These are phyloP conservation scores for Globisporangium middletonii DNA, from an alignment of 352 stramenopile genomes.

Conservation along the genomic window DNA sequence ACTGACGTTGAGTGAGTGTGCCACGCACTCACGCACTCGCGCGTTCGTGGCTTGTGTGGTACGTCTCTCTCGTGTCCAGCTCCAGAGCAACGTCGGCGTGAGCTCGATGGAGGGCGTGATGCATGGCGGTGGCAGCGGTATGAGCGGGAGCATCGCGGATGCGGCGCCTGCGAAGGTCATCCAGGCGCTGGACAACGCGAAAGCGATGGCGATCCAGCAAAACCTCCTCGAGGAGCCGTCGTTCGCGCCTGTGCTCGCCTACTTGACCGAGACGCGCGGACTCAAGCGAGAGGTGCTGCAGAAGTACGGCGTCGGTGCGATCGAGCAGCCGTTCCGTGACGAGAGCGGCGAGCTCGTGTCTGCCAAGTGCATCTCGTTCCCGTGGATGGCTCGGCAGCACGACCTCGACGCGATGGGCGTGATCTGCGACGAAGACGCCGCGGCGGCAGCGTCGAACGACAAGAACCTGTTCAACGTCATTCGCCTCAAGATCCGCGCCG, in stretches of 20 bases:
- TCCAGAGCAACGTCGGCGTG: conserved; percentile 51
- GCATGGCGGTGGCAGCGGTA: conserved; percentile 16
- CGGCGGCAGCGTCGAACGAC: conserved; percentile 23
- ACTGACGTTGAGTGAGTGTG: not conserved
- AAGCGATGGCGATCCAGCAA: conserved; percentile 80
- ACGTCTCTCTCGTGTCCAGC: conserved; percentile 8
- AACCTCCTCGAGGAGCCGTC: conserved; percentile 67
- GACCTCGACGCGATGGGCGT: conserved; percentile 86
- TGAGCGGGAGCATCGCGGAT: conserved; percentile 3
- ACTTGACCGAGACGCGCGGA: conserved; percentile 65
- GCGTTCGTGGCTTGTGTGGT: not conserved
- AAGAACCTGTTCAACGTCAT: conserved; percentile 80
- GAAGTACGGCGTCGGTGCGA: conserved; percentile 88
- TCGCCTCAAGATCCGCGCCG: conserved; percentile 76
- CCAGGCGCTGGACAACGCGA: conserved; percentile 73
- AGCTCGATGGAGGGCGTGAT: conserved; percentile 32
- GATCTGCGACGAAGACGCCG: conserved; percentile 31
- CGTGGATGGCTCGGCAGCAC: conserved; percentile 89
- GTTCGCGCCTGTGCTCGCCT: conserved; percentile 57
- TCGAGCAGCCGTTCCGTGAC: conserved; percentile 82
- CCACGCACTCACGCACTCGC: not conserved
- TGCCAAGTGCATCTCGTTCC: conserved; percentile 92
- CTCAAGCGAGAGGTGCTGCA: conserved; percentile 65
- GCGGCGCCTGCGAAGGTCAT: conserved; percentile 56
- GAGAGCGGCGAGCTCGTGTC: conserved; percentile 44